Conservation (phyloP, 2,329 filamentous ascomycete species). For the Exophiala viscosa region DNA sequence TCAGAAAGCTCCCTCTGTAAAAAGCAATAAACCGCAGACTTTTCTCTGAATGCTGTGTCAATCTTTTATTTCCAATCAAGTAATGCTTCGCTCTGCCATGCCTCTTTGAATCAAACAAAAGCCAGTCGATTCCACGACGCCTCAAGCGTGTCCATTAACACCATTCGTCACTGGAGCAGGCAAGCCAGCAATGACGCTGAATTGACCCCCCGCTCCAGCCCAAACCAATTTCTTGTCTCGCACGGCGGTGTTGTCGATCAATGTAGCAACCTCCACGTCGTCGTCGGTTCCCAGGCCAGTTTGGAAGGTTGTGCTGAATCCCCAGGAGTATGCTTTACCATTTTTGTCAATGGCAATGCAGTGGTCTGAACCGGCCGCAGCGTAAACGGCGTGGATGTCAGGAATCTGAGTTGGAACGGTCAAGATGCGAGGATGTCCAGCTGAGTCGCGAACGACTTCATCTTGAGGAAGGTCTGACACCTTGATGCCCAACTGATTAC, state of each 20-base stretch:
- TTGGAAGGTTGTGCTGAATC: conserved; percentile 76
- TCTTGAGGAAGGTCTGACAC: conserved; percentile 54
- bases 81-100: too few relatives aligned
- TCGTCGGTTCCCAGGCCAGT: conserved; percentile 74
- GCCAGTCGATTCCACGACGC: background rate
- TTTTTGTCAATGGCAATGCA: conserved; percentile 65
- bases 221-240: conserved; percentile 69
- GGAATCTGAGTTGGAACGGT: conserved; percentile 60
- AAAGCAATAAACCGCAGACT: too few relatives aligned
- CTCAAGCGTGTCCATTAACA: conserved; percentile 25
- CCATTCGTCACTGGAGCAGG: conserved; percentile 22
- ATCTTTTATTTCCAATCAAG: too few relatives aligned
- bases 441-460: conserved; percentile 58
- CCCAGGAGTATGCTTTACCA: conserved; percentile 73
- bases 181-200: conserved; percentile 40
- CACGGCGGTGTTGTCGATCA: conserved; percentile 81
- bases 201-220: conserved; percentile 88
- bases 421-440: conserved; percentile 67
- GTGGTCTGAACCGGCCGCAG: conserved; percentile 68
- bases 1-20: too few relatives aligned
- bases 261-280: conserved; percentile 71
- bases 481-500: conserved; percentile 59
- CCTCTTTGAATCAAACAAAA: too few relatives aligned
- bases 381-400: conserved; percentile 54
- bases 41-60: too few relatives aligned